Base-by-base conservation (phyloP, 208 protist species). In the Porcisia hertigi region DNA sequence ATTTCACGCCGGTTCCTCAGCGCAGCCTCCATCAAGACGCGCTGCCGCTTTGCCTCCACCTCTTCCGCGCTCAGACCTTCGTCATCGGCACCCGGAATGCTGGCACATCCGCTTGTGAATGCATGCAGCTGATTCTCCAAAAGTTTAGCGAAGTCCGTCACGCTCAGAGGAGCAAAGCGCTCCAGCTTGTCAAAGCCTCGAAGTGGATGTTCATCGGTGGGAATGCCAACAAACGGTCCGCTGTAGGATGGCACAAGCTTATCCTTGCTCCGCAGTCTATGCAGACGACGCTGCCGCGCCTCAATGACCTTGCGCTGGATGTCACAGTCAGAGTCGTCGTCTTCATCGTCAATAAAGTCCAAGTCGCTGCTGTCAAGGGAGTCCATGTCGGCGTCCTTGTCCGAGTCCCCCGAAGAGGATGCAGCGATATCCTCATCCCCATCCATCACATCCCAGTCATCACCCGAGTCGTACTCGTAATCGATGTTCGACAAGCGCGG, bases 401-500 rank as follows among this genome's bases (percentile, higher is more conserved):
- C 57, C 7, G 73, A 76, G 62, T 79, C 75, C 16, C 70, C 71
- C 23, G 79, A 83, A 58, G 81, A 81, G 7, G 76, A 84, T 20
- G 73, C 81, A 12, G 82, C 88, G 62, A 94, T 81, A 67, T 94
- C 90, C 58, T 95, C 92, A 79, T 94, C 92, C 8, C 82, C 87
- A 11, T 94, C 92, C 71, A 93, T 79, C 3, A 89, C 84, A 70
- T 96, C 92, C 90, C 92, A 96, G 76, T 97, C 93, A 76, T 97
- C 93, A 9, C 91, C 93, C 14, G 89, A 94, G 74, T 97, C 93
- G 76, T 97, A 97, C 3, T 94, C 89, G 74, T 95, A 97, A 65
- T 97, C 91, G n/a, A 95, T 73, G 60, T 82, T 92, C 23, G 89
- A 89, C 77, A 94, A 77, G 9, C 86, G 89, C 20, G 89, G 93